Evolutionary conservation across 176 grass and related monocot species (phyloP), one percentile per base, ranked within the genome.

Genomic region (Zizania latifolia): DNA sequence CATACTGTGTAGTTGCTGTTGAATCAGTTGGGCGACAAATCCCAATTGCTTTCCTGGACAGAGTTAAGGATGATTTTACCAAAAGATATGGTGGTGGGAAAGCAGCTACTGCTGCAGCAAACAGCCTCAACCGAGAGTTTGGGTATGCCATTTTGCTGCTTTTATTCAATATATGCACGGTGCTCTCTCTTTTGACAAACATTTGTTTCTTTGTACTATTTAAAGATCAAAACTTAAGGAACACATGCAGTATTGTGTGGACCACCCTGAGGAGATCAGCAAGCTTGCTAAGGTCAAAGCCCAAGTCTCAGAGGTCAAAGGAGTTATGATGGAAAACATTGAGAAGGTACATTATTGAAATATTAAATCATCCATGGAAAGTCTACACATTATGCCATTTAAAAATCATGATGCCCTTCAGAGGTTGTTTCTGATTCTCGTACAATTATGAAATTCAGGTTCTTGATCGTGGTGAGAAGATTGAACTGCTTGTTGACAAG

Each of bases 311-410:
- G 93, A 96, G 77, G 93, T 96, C 61, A 96, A 96, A 90, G 93
- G 89, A 53, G 93, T 96, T 65, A 96, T 96, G 93, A 96, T 92
- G 93, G 93, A 92, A 79, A 96, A 96, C 32, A 96, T 96, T 37
- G 93, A 96, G 58, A 96, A 96, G 93, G 93, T 96, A 56, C 58
- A n/a, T 24, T 70, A 22, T 73, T 66, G n/a, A 17, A 38, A 32
- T 70, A 45, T 63, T 70, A 12, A 28, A n/a, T 26, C 11, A 26
- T 45, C 78, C 17, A 54, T 22, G 66, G 19, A n/a, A 43, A 70
- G 15, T 60, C 34, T 24, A 26, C n/a, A 37, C 33, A 50, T 54
- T 65, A 63, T 77, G 17, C 34, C 78, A 10, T 43, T 82, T 37
- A 27, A 35, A 83, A 71, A 38, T 16, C 2, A 24, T n/a, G 24